These are phyloP conservation scores for Zygosaccharomyces bisporus DNA, from an alignment of 805 yeast species.

Conservation along the genomic window DNA sequence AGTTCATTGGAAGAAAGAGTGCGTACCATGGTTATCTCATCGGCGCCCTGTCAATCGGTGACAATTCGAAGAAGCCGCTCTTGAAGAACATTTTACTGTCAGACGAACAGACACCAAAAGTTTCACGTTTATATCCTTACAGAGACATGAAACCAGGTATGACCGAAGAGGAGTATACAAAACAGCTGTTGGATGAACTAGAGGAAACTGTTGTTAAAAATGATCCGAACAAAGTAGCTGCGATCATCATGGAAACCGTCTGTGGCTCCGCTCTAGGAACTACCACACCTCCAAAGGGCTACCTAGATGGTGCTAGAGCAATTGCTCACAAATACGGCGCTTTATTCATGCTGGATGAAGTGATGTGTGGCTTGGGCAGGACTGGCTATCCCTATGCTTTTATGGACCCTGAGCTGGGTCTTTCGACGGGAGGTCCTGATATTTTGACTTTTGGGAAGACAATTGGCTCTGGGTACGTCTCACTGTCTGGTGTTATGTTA, in stretches of 20 bases:
- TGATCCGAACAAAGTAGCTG: conserved; percentile 44
- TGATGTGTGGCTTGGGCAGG: conserved; percentile 57
- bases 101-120: conserved; percentile 25
- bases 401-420: conserved; percentile 27
- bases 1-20: conserved; percentile 42
- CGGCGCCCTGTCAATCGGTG: conserved; percentile 42
- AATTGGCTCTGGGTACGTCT: conserved; percentile 47
- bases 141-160: conserved; percentile 32
- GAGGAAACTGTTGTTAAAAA: conserved; percentile 41
- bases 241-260: conserved; percentile 45
- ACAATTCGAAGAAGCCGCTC: conserved; percentile 36
- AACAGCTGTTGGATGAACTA: conserved; percentile 39
- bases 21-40: conserved; percentile 51
- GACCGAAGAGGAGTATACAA: conserved; percentile 40
- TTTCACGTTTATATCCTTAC: conserved; percentile 37
- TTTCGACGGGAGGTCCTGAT: conserved; percentile 40
- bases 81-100: conserved; percentile 30
- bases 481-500: conserved; percentile 46
- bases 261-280: conserved; percentile 47
- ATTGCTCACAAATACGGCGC: conserved; percentile 51
- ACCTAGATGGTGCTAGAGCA: conserved; percentile 44
- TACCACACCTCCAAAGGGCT: conserved; percentile 45
- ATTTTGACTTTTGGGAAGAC: conserved; percentile 48
- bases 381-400: conserved; percentile 46
- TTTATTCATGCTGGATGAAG: conserved; percentile 49